These are phyloP conservation scores for Auricularia auricula-judae DNA, from an alignment of 768 basidiomycete species.

Conservation along the genomic window DNA sequence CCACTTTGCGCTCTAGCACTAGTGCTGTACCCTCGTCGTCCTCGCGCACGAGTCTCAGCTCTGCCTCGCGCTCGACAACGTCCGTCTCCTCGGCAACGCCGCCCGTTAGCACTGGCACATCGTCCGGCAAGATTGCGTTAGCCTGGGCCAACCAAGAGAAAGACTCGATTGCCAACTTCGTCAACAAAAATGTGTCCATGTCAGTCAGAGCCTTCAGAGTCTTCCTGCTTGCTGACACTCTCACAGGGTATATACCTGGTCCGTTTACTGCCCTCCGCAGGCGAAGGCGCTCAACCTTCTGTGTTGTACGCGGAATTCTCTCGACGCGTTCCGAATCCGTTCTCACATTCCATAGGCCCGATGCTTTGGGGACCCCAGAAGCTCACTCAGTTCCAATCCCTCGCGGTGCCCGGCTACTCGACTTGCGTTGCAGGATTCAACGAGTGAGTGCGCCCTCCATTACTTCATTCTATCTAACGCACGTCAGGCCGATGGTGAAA, in stretches of 20 bases:
- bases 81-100: constrained; percentile 6
- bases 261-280: constrained; percentile 32
- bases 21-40: constrained; percentile 6
- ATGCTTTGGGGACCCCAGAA: constrained; percentile 65
- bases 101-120: background rate
- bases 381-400: constrained; percentile 32
- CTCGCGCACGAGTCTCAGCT: no score
- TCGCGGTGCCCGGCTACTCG: constrained; percentile 43
- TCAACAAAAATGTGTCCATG: constrained; percentile 28
- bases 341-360: constrained; percentile 21
- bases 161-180: constrained; percentile 39
- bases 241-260: constrained; percentile 59
- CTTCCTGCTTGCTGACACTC: background rate
- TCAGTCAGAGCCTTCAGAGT: background rate
- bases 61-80: background rate
- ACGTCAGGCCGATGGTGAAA: constrained; percentile 51
- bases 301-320: constrained; percentile 12
- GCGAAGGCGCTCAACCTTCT: constrained; percentile 37
- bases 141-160: constrained; percentile 56
- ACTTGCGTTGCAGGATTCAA: constrained; percentile 49
- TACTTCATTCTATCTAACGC: background rate
- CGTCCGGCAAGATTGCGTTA: constrained; percentile 41
- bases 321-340: no score
- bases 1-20: constrained; percentile 8
- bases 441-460: constrained; percentile 40